Evolutionary conservation across 345 rosid genomes (phyloP).

Genomic region (Zanthoxylum bungeanum): DNA sequence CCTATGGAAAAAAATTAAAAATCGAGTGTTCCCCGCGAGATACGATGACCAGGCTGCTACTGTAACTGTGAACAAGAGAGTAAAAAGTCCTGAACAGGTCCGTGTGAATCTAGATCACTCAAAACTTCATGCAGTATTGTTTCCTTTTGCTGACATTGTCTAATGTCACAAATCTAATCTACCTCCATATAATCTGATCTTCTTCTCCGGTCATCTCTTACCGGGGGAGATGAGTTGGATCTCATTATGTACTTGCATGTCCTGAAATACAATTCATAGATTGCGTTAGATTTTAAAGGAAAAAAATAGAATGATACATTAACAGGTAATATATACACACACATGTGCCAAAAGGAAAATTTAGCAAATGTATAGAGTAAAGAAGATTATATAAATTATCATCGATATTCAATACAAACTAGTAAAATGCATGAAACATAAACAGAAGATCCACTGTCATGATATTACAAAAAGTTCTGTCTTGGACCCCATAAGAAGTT

Average conservation of each 20-base stretch:
- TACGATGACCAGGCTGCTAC: not conserved
- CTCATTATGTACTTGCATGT: constrained; percentile 24
- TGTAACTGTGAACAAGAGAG: not conserved
- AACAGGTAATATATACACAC: not conserved
- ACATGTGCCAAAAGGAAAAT: not conserved
- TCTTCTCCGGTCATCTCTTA: constrained; percentile 15
- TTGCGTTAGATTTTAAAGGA: not conserved
- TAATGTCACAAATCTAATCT: constrained; percentile 9
- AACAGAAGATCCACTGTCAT: not conserved
- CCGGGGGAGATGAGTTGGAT: constrained; percentile 6
- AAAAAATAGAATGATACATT: not conserved
- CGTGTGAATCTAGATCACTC: not conserved
- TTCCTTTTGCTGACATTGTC: not conserved
- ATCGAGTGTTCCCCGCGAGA: not conserved
- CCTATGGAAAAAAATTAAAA: not conserved
- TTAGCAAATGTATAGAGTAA: not conserved
- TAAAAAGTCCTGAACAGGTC: not conserved
- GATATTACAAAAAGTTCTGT: not conserved
- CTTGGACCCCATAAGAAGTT: not conserved
- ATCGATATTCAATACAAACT: not conserved
- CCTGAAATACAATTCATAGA: constrained; percentile 10
- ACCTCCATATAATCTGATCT: constrained; percentile 17
- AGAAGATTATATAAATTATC: not conserved
- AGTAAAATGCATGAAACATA: not conserved
- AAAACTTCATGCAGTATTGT: not conserved